Conservation (phyloP, 176 grass and related monocot species). For the Panicum miliaceum region DNA sequence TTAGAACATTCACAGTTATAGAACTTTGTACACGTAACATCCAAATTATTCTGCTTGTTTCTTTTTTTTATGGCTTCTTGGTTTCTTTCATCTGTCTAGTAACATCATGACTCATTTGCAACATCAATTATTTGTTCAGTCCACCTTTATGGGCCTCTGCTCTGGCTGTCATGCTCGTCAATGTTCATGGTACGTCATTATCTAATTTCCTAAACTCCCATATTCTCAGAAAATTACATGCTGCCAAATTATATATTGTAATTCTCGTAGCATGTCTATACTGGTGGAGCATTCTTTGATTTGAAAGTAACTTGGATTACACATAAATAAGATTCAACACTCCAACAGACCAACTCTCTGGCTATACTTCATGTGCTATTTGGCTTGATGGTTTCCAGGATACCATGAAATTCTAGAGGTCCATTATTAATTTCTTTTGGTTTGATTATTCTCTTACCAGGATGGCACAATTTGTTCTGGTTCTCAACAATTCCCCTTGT, state of each 20-base stretch:
- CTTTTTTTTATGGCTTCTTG: slow-evolving; percentile 2
- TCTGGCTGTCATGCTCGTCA: slow-evolving; percentile 76
- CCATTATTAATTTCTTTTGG: slow-evolving; percentile 3
- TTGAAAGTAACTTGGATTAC: not conserved
- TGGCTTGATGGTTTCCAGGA: not conserved
- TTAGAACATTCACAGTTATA: not conserved
- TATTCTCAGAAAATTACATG: slow-evolving; percentile 36
- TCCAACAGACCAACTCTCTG: not conserved
- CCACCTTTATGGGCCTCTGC: slow-evolving; percentile 79
- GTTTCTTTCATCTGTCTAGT: slow-evolving; percentile 24
- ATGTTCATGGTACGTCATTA: slow-evolving; percentile 75
- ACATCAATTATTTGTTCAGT: slow-evolving; percentile 47
- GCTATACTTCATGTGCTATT: slow-evolving; percentile 9
- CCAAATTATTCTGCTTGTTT: slow-evolving; percentile 10
- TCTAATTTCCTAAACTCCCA: not conserved
- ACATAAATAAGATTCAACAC: not conserved
- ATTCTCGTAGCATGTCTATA: not conserved
- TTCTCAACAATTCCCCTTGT: slow-evolving; percentile 70
- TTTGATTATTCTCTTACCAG: slow-evolving; percentile 58
- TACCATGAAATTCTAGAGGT: not conserved
- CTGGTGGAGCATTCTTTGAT: not conserved
- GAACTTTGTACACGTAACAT: not conserved
- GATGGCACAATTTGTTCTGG: slow-evolving; percentile 71
- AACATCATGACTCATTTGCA: slow-evolving; percentile 35
- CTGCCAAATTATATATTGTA: not conserved